Conservation (phyloP, 2,329 filamentous ascomycete genomes). For the Neopestalotiopsis clavispora region DNA sequence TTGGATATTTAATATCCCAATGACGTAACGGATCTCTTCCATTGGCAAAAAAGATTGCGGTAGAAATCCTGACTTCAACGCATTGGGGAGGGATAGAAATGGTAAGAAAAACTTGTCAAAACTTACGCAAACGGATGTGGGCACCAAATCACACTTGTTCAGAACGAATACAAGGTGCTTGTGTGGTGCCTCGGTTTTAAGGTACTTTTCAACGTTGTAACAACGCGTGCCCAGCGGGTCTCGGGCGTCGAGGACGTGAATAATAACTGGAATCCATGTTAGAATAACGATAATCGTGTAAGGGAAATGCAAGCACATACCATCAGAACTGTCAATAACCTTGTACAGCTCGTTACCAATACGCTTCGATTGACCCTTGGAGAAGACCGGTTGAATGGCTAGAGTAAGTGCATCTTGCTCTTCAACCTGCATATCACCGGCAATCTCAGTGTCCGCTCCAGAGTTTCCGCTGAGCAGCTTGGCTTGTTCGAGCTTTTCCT, state of each 20-base stretch:
- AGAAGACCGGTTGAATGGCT: slow-evolving; percentile 86
- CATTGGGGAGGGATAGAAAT: slow-evolving; percentile 61
- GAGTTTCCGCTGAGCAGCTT: slow-evolving; percentile 75
- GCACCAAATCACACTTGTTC: slow-evolving; percentile 93
- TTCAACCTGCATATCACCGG: slow-evolving; percentile 39
- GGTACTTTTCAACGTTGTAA: slow-evolving; percentile 89
- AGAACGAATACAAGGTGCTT: slow-evolving; percentile 92
- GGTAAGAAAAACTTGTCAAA: slow-evolving; percentile 21
- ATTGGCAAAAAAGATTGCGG: slow-evolving; percentile 63
- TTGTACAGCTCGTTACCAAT: slow-evolving; percentile 20
- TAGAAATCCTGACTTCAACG: slow-evolving; percentile 77
- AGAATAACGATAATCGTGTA: slow-evolving; percentile 13
- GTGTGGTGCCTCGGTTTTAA: slow-evolving; percentile 90
- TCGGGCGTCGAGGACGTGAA: slow-evolving; percentile 91
- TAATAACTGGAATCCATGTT: slow-evolving; percentile 62
- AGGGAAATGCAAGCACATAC: background rate
- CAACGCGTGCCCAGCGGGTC: slow-evolving; percentile 91
- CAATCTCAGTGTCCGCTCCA: slow-evolving; percentile 55
- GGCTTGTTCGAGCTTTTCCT: slow-evolving; percentile 80
- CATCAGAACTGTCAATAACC: slow-evolving; percentile 9
- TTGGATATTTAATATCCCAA: slow-evolving; percentile 86
- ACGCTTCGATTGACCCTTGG: slow-evolving; percentile 78
- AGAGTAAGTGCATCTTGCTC: slow-evolving; percentile 57
- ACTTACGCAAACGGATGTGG: slow-evolving; percentile 94
- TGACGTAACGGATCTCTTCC: slow-evolving; percentile 97